phyloP scores from a whole-genome alignment of 2,329 filamentous ascomycete species.

The Fusarium sp. region DNA sequence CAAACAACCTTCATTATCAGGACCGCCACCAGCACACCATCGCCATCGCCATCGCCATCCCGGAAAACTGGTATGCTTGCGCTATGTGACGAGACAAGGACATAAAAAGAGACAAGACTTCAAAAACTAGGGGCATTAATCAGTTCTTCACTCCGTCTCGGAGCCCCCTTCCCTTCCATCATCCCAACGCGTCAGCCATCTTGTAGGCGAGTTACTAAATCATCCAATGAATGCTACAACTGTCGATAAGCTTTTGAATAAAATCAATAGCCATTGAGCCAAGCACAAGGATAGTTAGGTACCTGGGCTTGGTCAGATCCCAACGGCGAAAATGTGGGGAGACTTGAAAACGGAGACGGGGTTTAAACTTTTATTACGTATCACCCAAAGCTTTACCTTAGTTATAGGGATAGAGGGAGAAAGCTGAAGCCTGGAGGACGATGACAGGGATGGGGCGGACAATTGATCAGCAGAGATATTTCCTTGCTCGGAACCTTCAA shows the following conservation, averaged over 20 bases:
- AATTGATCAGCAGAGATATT: not conserved
- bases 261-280: not conserved
- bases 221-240: not conserved
- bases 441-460: not conserved
- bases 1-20: not conserved
- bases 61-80: constrained; percentile 17
- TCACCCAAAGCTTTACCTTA: not conserved
- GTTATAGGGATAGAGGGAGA: not conserved
- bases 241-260: constrained; percentile 16
- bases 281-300: constrained; percentile 4
- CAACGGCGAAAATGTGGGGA: constrained; percentile 25
- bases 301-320: constrained; percentile 4
- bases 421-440: not conserved
- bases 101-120: not conserved
- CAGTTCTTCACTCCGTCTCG: not conserved
- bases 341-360: not conserved
- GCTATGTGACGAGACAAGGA: constrained; percentile 21
- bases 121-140: constrained; percentile 20
- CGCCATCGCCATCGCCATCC: constrained; percentile 9
- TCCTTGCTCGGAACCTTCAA: constrained; percentile 22
- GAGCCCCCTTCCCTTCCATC: not conserved
- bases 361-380: not conserved
- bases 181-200: constrained; percentile 7
- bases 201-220: not conserved
- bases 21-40: not conserved